Evolutionary conservation across 108 stramenopile genomes (phyloP), one percentile per base, ranked within the genome.

Genomic region (Discostella pseudostelligera): DNA sequence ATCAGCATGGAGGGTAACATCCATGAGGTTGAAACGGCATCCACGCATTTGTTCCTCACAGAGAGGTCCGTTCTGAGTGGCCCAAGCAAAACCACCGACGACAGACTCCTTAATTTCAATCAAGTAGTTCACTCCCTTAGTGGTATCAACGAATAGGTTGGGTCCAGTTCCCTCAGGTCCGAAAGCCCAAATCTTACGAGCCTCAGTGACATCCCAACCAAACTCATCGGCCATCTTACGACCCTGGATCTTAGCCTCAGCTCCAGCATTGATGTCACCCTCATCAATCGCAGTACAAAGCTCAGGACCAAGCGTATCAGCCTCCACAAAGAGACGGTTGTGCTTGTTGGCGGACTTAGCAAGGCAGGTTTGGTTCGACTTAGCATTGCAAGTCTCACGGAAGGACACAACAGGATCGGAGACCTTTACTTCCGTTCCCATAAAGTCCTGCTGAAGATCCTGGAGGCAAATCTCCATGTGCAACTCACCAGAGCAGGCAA

Each of bases 341-440:
- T 99, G 99, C 91, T 99, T 99, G 97, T 99, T 99, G 70, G 98
- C 95, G 46, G 97, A 98, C 96, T 99, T 99, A 82, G 97, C 96
- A 54, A 99, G 86, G 81, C 95, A 96, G 50, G 86, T 90, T 65
- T 87, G 80, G 70, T 76, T 69, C 29, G 97, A 97, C 81, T 96
- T 92, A 19, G 81, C 95, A 40, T 87, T 82, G 72, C 96, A 90
- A 29, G 99, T 99, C 83, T 99, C 99, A 72, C 99, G 96, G 98
- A 96, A 99, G 37, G 99, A 98, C 19, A 99, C 99, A 48, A 99
- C 98, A 44, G 99, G 99, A 63, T 99, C 98, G 25, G 96, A 97
- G 62, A 98, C 96, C 90, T 94, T 97, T 43, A 99, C 97, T 75
- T 96, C 94, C 39, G 98, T 96, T 62, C 98, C 99, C 99, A 99